These are phyloP conservation scores for Thelephora terrestris DNA, from an alignment of 1,284 basidiomycete species.

Conservation along the genomic window DNA sequence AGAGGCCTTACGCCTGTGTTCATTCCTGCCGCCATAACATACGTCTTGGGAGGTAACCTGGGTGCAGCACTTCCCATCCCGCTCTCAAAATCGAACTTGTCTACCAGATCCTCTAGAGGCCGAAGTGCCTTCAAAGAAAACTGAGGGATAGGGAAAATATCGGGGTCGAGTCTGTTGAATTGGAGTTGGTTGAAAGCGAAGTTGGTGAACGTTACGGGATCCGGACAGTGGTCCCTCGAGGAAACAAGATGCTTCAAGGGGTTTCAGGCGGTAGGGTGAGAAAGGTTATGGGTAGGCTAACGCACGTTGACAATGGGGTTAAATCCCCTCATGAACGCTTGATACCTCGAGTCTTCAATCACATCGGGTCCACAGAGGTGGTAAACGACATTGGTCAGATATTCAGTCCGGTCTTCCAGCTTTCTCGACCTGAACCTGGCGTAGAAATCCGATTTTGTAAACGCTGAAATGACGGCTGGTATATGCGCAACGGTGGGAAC, in stretches of 20 bases:
- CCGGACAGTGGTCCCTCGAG: constrained; percentile 46
- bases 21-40: constrained; percentile 22
- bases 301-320: constrained; percentile 19
- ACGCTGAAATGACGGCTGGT: constrained; percentile 42
- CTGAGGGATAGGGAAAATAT: constrained; percentile 68
- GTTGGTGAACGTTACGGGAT: constrained; percentile 69
- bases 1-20: too few relatives aligned
- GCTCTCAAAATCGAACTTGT: constrained; percentile 21
- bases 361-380: constrained; percentile 63
- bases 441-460: constrained; percentile 42
- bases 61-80: constrained; percentile 23
- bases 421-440: constrained; percentile 35
- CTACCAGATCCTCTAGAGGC: constrained; percentile 24
- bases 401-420: constrained; percentile 30
- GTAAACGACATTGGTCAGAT: constrained; percentile 47
- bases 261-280: background rate
- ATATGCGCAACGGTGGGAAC: constrained; percentile 54
- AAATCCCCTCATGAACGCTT: constrained; percentile 52
- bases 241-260: constrained; percentile 56
- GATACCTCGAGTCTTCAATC: constrained; percentile 60
- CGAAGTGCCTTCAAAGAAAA: constrained; percentile 31
- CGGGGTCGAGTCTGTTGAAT: constrained; percentile 60
- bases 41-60: constrained; percentile 36
- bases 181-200: constrained; percentile 65
- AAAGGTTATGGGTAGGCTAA: background rate